phyloP scores from a whole-genome alignment of 192 early-diverging fungal genomes.

The Chytriomyces sp. region DNA sequence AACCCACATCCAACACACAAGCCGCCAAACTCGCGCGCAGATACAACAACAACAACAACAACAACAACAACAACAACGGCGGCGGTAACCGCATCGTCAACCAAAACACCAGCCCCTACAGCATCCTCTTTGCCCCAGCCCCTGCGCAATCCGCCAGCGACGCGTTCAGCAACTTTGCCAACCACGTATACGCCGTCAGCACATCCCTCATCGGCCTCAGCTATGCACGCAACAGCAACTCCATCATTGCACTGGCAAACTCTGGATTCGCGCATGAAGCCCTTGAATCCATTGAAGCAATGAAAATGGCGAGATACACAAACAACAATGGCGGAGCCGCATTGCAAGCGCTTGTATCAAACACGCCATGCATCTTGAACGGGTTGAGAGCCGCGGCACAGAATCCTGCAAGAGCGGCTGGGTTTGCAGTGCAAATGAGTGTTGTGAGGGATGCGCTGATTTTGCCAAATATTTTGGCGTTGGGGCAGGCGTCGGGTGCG shows the following conservation, averaged over 20 bases:
- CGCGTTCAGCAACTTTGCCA: slow-evolving; percentile 1
- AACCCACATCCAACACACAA: no score
- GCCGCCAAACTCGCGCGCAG: no score
- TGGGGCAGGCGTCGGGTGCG: not conserved
- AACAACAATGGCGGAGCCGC: not conserved
- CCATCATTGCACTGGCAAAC: not conserved
- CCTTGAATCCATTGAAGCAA: not conserved
- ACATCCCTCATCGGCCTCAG: not conserved
- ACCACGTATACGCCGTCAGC: not conserved
- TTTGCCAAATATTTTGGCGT: not conserved
- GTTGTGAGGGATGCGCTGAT: not conserved
- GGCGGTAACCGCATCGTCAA: not conserved
- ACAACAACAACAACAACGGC: no score
- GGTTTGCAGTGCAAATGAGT: not conserved
- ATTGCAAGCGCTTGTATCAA: not conserved
- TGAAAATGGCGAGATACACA: not conserved
- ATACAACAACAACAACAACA: no score
- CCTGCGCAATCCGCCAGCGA: not conserved
- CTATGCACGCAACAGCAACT: not conserved
- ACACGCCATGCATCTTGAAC: not conserved
- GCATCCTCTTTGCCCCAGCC: not conserved
- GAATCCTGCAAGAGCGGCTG: not conserved
- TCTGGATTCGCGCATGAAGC: not conserved
- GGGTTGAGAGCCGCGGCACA: not conserved
- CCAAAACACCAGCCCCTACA: not conserved